Conservation (phyloP, 768 basidiomycete genomes). For the Podaxis sp. region DNA sequence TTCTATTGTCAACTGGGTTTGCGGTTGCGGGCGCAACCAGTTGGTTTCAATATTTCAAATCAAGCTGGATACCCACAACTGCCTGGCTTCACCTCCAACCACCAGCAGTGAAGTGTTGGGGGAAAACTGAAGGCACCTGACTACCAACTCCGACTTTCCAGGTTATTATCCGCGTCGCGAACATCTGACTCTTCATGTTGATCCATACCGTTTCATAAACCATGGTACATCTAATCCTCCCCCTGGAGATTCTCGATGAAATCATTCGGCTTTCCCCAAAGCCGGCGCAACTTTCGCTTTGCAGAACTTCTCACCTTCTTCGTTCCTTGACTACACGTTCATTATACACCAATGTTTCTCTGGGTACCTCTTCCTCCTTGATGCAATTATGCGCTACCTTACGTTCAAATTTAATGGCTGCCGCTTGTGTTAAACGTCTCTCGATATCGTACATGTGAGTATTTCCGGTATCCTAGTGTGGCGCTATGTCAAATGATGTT, state of each 20-base stretch:
- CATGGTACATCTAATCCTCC: slow-evolving; percentile 20
- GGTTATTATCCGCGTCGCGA: not conserved
- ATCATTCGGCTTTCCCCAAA: slow-evolving; percentile 29
- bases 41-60: not conserved
- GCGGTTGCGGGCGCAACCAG: not conserved
- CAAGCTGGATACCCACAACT: not conserved
- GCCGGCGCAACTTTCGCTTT: slow-evolving; percentile 28
- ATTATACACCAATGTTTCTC: slow-evolving; percentile 32
- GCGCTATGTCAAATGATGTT: not conserved
- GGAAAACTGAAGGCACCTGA: not conserved
- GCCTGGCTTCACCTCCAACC: not conserved
- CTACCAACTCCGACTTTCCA: not conserved
- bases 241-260: slow-evolving; percentile 34
- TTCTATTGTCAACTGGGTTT: not conserved
- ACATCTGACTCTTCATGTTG: not conserved
- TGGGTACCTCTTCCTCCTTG: slow-evolving; percentile 26
- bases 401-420: slow-evolving; percentile 23
- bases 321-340: slow-evolving; percentile 29
- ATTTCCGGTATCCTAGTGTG: not conserved
- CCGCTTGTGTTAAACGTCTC: slow-evolving; percentile 29
- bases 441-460: slow-evolving; percentile 35
- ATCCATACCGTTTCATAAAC: slow-evolving; percentile 5
- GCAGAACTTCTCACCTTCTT: slow-evolving; percentile 31
- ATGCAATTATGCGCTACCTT: slow-evolving; percentile 34
- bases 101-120: not conserved